Evolutionary conservation across 2,329 filamentous ascomycete species (phyloP), one percentile per base, ranked within the genome.

Genomic region (Aphanoascus verrucosus): DNA sequence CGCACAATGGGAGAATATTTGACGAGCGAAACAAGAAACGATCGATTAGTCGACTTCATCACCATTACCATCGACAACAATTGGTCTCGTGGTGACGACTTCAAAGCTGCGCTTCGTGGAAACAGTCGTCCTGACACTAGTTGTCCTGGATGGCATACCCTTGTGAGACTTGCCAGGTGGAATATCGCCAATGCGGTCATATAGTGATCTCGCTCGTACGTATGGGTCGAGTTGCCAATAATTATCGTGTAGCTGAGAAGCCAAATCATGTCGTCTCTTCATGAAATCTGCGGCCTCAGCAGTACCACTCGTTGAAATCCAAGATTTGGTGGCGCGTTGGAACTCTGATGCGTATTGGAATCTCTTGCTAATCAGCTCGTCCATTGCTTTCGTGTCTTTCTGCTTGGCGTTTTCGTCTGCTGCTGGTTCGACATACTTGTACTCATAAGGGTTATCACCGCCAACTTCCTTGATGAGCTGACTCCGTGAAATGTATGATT

Each of bases 171-270:
- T 12, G 41, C 20, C 9, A 7, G 54, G 45, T n/a, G 47, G 49
- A 23, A 56, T 49, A 56, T 93, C 73, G 0, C 89, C 87, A 11
- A 77, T 78, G 56, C 93, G 80, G 67, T 98, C 93, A 62, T 95
- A 96, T 56, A 88, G 70, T n/a, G 83, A 86, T 63, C 84, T 78
- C 11, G 90, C 88, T 38, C 93, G 77, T 31, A 97, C 67, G 67
- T 91, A 94, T 0, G 88, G 88, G 70, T 98, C 93, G 50, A 96
- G 69, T 38, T 78, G 77, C 91, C 93, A 98, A 72, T 97, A 98
- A 61, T 86, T 86, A 46, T 78, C 75, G 57, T 77, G 77, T 61
- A 97, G 65, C 57, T 79, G 71, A 49, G 76, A 76, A 1, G 86
- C 83, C 28, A 93, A 63, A 2, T 73, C 70, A 37, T 80, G 73